Base-by-base conservation (phyloP, 768 basidiomycete species). In the Pulveroboletus ravenelii region DNA sequence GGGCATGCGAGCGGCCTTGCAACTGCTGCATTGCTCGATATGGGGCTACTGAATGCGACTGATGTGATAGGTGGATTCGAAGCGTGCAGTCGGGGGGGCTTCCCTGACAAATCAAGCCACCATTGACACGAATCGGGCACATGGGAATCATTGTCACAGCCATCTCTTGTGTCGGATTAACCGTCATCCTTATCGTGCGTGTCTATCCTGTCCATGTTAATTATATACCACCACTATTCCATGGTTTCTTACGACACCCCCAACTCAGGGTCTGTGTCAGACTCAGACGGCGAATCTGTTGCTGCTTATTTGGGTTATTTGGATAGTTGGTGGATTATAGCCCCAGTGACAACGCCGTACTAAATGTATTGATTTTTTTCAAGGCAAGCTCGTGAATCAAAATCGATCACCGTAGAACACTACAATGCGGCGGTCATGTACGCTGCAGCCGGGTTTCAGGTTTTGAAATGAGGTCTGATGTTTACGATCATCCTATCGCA, bases 51-150 rank as follows among this genome's bases (percentile, higher is more conserved):
- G 37, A 86, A 85, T 59, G 82, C 86, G 38, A 89, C 89, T 0
- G 89, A 90, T 67, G 78, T 90, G 18, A 74, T 85, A 47, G 89
- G 88, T 2, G 88, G 88, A 10, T 85, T 77, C 64, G 72, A 76
- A 17, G 85, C 83, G 0, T 90, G 88, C 88, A 73, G 64, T 75
- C 75, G 3, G 84, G 77, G 13, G 80, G 83, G 0, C 66, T 90
- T 13, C 85, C 87, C n/a, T 70, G 78, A 6, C 75, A 77, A 43
- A 67, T 72, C 34, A 62, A 38, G 12, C 66, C 66, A 0, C 66
- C 65, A 15, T 69, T 58, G 0, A 68, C 66, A 6, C 23, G 66
- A 65, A 31, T 57, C 52, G 4, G 67, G 62, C n/a, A 69, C 59
- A 29, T 69, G 63, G 59, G 62, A 66, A 35, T 62, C 51, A 31